Conservation (phyloP, 1,284 basidiomycete genomes). For the Porogramme epimiltina region DNA sequence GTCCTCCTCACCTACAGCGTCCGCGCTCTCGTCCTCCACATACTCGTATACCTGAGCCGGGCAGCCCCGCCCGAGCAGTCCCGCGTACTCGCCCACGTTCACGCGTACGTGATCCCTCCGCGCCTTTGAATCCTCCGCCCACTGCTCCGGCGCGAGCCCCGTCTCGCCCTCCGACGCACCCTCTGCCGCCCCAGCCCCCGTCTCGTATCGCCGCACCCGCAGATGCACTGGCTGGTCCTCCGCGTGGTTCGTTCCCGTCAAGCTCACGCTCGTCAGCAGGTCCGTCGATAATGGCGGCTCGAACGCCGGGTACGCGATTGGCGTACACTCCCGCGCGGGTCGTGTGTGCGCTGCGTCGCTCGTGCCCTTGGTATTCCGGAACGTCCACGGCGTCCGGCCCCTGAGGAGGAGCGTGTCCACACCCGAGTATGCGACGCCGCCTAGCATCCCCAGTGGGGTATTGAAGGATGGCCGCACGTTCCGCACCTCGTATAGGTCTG, state of each 20-base stretch:
- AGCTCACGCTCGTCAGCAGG: constrained; percentile 86
- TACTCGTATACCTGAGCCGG: constrained; percentile 99
- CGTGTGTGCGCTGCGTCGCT: constrained; percentile 80
- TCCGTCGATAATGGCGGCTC: constrained; percentile 95
- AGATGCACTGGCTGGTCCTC: constrained; percentile 96
- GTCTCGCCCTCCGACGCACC: constrained; percentile 50
- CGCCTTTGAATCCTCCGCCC: constrained; percentile 43
- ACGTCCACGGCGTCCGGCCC: constrained; percentile 93
- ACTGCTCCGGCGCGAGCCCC: constrained; percentile 26
- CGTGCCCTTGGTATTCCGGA: constrained; percentile 60
- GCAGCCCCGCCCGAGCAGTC: constrained; percentile 87
- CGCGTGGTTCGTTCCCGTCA: constrained; percentile 96
- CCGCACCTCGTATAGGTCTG: constrained; percentile 89
- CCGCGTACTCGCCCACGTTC: constrained; percentile 85
- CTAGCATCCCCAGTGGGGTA: constrained; percentile 83
- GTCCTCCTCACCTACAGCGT: constrained; percentile 16
- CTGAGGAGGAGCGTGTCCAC: constrained; percentile 86
- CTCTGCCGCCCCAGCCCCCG: constrained; percentile 46
- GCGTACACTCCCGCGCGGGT: constrained; percentile 67
- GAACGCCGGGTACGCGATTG: constrained; percentile 90
- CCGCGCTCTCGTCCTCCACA: constrained; percentile 61
- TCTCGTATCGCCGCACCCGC: constrained; percentile 53
- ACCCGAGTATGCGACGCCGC: constrained; percentile 90
- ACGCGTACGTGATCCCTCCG: constrained; percentile 68
- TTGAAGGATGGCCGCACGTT: constrained; percentile 94